These are phyloP conservation scores for Paramecium caudatum DNA, from an alignment of 73 alveolate genomes.

Conservation along the genomic window DNA sequence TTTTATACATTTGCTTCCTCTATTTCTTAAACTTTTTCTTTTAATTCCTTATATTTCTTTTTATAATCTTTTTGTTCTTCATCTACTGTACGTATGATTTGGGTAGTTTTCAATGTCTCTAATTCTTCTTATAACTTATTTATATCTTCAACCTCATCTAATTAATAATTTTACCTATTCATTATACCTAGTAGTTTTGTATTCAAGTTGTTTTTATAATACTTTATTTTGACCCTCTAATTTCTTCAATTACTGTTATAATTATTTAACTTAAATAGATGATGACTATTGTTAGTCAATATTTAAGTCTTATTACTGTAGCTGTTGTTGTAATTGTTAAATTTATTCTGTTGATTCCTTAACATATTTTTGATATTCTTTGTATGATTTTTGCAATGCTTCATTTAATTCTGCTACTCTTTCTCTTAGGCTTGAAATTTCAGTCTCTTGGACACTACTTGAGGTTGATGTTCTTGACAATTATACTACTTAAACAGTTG, in stretches of 20 bases:
- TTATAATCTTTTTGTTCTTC: constrained; percentile 24
- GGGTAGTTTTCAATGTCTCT: not conserved
- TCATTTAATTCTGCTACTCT: not conserved
- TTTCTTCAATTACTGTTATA: not conserved
- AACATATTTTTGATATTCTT: not conserved
- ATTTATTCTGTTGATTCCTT: constrained; percentile 15
- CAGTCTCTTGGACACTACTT: not conserved
- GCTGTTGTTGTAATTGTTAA: not conserved
- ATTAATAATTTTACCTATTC: not conserved
- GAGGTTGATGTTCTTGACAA: not conserved
- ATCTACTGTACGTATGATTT: not conserved
- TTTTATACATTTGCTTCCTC: not conserved
- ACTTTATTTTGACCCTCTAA: constrained; percentile 17
- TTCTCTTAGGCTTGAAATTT: constrained; percentile 3
- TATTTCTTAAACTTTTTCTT: not conserved
- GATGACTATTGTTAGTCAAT: constrained; percentile 42
- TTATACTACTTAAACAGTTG: not conserved
- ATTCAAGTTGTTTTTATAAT: not conserved
- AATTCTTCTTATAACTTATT: constrained; percentile 11
- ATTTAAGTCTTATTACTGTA: not conserved
- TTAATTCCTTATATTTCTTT: not conserved
- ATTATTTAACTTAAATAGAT: not conserved
- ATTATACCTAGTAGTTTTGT: not conserved
- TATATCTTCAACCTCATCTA: constrained; percentile 13
- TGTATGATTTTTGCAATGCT: not conserved